Percentiles rank a stretch among this genome's conserved stretches.
phyloP scores from a whole-genome alignment of 1,284 basidiomycete genomes.

The Malassezia sympodialis region DNA sequence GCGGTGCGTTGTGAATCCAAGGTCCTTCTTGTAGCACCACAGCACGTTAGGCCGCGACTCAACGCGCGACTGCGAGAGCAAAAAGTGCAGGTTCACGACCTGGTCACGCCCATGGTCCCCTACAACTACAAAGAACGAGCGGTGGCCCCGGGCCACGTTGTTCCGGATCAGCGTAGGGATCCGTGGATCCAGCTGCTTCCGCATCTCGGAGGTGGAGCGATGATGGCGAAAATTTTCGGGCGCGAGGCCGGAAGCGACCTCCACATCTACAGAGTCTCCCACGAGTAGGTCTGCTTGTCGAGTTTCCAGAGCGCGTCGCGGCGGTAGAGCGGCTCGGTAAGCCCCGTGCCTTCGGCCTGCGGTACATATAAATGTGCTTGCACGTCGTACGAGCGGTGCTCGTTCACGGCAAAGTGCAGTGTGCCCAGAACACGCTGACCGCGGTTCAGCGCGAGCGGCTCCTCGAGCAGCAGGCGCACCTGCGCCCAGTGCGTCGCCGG shows the following conservation, averaged over 20 bases:
- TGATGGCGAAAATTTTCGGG: constrained; percentile 6
- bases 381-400: constrained; percentile 36
- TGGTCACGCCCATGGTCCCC: constrained; percentile 91
- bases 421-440: constrained; percentile 33
- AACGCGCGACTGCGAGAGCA: constrained; percentile 50
- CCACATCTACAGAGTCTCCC: constrained; percentile 18
- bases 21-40: constrained; percentile 46
- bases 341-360: constrained; percentile 17
- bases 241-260: not conserved
- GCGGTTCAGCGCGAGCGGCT: constrained; percentile 40
- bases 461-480: constrained; percentile 35
- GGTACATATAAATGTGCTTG: constrained; percentile 20
- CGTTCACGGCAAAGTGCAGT: constrained; percentile 37
- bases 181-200: constrained; percentile 60
- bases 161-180: constrained; percentile 86
- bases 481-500: constrained; percentile 46
- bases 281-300: constrained; percentile 43
- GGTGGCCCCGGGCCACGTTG: constrained; percentile 69
- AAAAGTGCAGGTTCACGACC: constrained; percentile 89
- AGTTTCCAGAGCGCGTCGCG: constrained; percentile 32
- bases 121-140: constrained; percentile 92
- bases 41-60: constrained; percentile 37
- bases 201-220: constrained; percentile 21
- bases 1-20: constrained; percentile 61
- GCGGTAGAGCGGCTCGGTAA: constrained; percentile 11